Conservation (phyloP, 2,329 filamentous ascomycete species). For the Xylariales sp. region DNA sequence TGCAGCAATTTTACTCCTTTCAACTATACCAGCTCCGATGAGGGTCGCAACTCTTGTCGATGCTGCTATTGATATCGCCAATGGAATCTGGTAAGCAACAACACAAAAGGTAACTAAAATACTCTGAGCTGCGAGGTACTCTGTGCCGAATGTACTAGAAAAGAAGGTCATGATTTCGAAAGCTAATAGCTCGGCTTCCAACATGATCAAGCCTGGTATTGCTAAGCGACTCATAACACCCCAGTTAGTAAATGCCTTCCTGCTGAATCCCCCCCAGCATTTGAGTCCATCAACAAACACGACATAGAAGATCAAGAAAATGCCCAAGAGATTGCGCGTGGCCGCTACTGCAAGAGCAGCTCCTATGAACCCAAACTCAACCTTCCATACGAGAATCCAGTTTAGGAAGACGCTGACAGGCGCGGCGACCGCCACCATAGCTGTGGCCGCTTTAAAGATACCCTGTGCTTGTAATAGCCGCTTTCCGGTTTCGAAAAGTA, state of each 20-base stretch:
- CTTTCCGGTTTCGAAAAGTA: slow-evolving; percentile 72
- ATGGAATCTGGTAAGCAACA: slow-evolving; percentile 86
- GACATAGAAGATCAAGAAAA: slow-evolving; percentile 71
- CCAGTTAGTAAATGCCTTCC: slow-evolving; percentile 69
- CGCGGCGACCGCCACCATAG: slow-evolving; percentile 70
- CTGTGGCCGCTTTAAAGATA: slow-evolving; percentile 74
- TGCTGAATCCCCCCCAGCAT: slow-evolving; percentile 79
- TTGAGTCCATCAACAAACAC: slow-evolving; percentile 65
- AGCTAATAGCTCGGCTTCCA: slow-evolving; percentile 79
- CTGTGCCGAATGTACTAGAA: slow-evolving; percentile 72
- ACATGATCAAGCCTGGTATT: neutral
- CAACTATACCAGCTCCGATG: slow-evolving; percentile 79
- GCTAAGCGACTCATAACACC: slow-evolving; percentile 22
- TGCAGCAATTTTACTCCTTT: slow-evolving; percentile 76
- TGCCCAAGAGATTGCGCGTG: slow-evolving; percentile 69
- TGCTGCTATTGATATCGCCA: slow-evolving; percentile 82
- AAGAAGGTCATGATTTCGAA: slow-evolving; percentile 90
- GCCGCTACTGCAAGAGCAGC: slow-evolving; percentile 74
- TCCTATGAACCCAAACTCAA: slow-evolving; percentile 66
- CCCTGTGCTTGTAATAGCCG: slow-evolving; percentile 80
- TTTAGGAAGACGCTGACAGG: slow-evolving; percentile 75
- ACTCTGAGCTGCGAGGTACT: slow-evolving; percentile 81
- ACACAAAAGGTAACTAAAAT: slow-evolving; percentile 74
- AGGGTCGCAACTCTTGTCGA: slow-evolving; percentile 88
- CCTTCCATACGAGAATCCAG: slow-evolving; percentile 73